Conservation (phyloP, 495 filamentous ascomycete genomes). For the Penicillium mononematosum region DNA sequence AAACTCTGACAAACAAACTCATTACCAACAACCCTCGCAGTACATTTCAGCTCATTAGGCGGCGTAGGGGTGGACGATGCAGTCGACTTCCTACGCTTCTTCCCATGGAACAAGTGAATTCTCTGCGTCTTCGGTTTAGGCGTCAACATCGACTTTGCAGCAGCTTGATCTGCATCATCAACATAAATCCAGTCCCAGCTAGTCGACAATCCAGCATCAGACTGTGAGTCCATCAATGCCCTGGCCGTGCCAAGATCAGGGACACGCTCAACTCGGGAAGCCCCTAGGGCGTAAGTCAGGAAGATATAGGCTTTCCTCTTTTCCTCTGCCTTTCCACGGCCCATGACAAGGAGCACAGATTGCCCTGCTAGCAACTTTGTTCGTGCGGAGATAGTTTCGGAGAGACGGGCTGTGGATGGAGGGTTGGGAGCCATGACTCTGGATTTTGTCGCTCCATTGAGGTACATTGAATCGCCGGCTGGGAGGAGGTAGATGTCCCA, state of each 20-base stretch:
- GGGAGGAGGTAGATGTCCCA: conserved; percentile 84
- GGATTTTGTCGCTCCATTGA: conserved; percentile 76
- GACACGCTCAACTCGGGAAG: conserved; percentile 61
- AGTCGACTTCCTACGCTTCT: conserved; percentile 54
- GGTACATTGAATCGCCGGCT: conserved; percentile 74
- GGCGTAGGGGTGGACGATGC: conserved; percentile 39
- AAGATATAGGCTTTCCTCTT: conserved; percentile 65
- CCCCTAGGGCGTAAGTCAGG: conserved; percentile 75
- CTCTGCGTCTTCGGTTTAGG: conserved; percentile 15
- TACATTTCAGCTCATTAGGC: background rate
- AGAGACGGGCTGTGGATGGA: conserved; percentile 55
- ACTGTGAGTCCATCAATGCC: conserved; percentile 52
- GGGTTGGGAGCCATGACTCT: conserved; percentile 61
- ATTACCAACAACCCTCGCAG: conserved; percentile 67
- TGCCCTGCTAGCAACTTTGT: conserved; percentile 62
- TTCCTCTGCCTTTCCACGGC: conserved; percentile 63
- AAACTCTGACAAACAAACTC: conserved; percentile 92
- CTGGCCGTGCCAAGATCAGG: conserved; percentile 60
- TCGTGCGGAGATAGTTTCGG: conserved; percentile 54
- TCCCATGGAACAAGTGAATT: conserved; percentile 20
- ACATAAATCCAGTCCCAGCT: conserved; percentile 81
- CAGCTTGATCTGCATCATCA: conserved; percentile 57
- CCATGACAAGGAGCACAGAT: conserved; percentile 73
- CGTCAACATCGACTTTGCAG: conserved; percentile 44
- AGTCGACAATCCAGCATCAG: conserved; percentile 29